Evolutionary conservation across 1,139 yeast species (phyloP), one percentile per base, ranked within the genome.

Genomic region (Yamadazyma diddensiae): DNA sequence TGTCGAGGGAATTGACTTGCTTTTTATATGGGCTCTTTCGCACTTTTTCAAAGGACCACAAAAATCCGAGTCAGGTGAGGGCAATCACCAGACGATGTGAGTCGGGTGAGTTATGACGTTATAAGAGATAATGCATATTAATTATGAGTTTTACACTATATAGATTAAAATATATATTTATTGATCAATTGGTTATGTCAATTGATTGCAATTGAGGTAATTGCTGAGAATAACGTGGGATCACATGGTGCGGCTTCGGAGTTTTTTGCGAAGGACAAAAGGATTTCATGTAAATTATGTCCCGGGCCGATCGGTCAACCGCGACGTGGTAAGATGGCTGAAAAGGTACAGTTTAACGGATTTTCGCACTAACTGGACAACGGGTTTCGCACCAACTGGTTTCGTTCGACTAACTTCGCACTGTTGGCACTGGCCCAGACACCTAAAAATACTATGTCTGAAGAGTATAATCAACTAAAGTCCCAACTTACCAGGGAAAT

Each of bases 401-500:
- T n/a, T n/a, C n/a, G n/a, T n/a, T n/a, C n/a, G n/a, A n/a, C n/a
- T n/a, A n/a, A n/a, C n/a, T n/a, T n/a, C n/a, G n/a, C n/a, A n/a
- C n/a, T n/a, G n/a, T n/a, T n/a, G n/a, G 16, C 9, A 7, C 22
- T 17, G 13, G 11, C 19, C n/a, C n/a, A n/a, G n/a, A n/a, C n/a
- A n/a, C n/a, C n/a, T 18, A 18, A 6, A 18, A 18, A 17, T 23
- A 31, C 14, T 20, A 33, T 33, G 36, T 22, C 25, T 10, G 77
- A 72, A 34, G 81, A 81, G 43, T 90, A 90, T 59, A 81, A 79
- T 35, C 71, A 72, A 47, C 62, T 85, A 47, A 81, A 82, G 53
- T 72, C 77, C 47, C 78, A 82, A 47, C 75, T 90, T 13, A 78
- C 79, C 25, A 78, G 76, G 37, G 75, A 82, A 35, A 70, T 90